A percentile compares a stretch with the other conserved stretches of the same genome.
Evolutionary conservation across 495 filamentous ascomycete species (phyloP).

Genomic region (Amniculicola lignicola): DNA sequence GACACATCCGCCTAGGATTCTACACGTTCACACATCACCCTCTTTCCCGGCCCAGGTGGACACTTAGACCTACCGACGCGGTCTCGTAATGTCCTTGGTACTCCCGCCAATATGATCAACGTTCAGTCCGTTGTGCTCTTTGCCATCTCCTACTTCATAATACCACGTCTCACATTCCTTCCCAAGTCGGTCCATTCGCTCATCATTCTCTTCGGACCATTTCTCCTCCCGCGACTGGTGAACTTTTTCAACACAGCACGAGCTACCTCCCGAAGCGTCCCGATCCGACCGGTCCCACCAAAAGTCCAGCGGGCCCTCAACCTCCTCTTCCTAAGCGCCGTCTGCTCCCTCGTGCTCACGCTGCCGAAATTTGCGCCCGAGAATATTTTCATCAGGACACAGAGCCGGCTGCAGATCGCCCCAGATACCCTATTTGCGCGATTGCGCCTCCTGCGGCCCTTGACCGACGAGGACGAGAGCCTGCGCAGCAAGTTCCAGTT

Average conservation of each 20-base stretch:
- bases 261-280: slow-evolving; percentile 46
- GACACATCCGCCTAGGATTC: too few relatives aligned
- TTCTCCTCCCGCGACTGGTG: slow-evolving; percentile 71
- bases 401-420: slow-evolving; percentile 78
- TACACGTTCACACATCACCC: too few relatives aligned
- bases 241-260: slow-evolving; percentile 64
- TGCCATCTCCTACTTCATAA: slow-evolving; percentile 15
- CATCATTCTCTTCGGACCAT: slow-evolving; percentile 80
- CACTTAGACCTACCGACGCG: too few relatives aligned
- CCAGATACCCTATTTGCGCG: slow-evolving; percentile 82
- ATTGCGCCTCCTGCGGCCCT: slow-evolving; percentile 58
- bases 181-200: slow-evolving; percentile 41
- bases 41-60: too few relatives aligned
- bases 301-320: slow-evolving; percentile 59
- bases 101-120: slow-evolving; percentile 18
- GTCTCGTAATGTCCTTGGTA: background rate
- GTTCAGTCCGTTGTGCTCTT: slow-evolving; percentile 16
- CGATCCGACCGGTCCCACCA: slow-evolving; percentile 61
- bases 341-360: slow-evolving; percentile 68
- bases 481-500: slow-evolving; percentile 63
- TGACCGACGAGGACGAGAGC: slow-evolving; percentile 60
- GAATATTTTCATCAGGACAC: slow-evolving; percentile 76
- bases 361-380: slow-evolving; percentile 68
- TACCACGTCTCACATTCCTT: slow-evolving; percentile 32
- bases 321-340: slow-evolving; percentile 68